Evolutionary conservation across 140 eudicot species (phyloP).

Genomic region (Ambrosia hybrid): DNA sequence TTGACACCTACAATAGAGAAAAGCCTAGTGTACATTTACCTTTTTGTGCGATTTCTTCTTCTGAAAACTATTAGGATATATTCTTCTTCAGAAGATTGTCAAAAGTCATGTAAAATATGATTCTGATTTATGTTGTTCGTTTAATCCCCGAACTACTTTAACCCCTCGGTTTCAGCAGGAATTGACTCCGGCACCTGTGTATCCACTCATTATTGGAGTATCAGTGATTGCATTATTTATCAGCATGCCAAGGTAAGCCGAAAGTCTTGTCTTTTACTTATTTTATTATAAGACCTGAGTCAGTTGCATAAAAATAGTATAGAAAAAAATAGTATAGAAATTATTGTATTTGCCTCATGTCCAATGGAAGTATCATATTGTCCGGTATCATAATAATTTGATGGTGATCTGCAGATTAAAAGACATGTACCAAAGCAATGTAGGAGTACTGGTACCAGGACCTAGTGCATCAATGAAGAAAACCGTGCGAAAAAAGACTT

Average conservation of each 20-base stretch:
- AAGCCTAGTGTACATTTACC: too few species aligned
- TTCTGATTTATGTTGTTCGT: slow-evolving; percentile 6
- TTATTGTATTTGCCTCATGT: not conserved
- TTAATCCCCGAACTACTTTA: not conserved
- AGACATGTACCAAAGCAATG: slow-evolving; percentile 71
- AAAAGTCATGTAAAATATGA: not conserved
- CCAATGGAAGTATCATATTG: not conserved
- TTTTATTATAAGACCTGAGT: not conserved
- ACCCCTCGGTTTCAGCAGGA: slow-evolving; percentile 46
- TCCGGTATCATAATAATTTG: slow-evolving; percentile 3
- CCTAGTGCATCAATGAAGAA: slow-evolving; percentile 56
- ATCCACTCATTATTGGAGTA: slow-evolving; percentile 82
- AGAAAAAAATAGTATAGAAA: not conserved
- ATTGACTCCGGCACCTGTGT: slow-evolving; percentile 88
- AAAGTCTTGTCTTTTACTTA: not conserved
- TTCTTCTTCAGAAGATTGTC: too few species aligned
- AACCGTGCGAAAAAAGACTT: slow-evolving; percentile 75
- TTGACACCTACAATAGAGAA: too few species aligned
- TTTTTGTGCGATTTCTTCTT: too few species aligned
- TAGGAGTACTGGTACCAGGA: slow-evolving; percentile 54
- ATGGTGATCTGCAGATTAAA: slow-evolving; percentile 50
- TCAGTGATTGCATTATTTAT: slow-evolving; percentile 66
- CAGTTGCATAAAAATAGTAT: too few species aligned
- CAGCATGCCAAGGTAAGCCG: slow-evolving; percentile 82
- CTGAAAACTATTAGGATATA: too few species aligned